Base-by-base conservation (phyloP, 495 filamentous ascomycete genomes). In the Thozetella sp. region DNA sequence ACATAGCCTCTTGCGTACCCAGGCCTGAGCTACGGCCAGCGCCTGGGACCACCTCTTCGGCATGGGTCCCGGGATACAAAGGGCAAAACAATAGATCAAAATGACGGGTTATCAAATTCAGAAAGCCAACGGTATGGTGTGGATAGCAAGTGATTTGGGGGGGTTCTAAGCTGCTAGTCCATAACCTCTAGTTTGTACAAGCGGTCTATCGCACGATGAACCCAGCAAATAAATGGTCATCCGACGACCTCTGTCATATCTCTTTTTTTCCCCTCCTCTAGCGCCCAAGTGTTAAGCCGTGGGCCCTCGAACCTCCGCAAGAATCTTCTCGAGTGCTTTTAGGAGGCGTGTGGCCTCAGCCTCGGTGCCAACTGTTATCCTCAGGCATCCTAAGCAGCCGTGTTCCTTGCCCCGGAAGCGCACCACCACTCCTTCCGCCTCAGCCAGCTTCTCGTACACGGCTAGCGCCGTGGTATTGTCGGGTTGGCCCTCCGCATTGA, bases 341-440 rank as follows among this genome's bases (percentile, higher is more conserved):
- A 99, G 70, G 67, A 98, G 88, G 63, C 83, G 84, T 27, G 84
- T 87, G 23, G 95, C 91, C 75, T 99, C 95, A 15, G 83, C 73
- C 69, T 93, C 90, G 3, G 95, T 99, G 4, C 95, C 95, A 10
- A 99, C 90, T 1, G 95, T 98, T 61, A 99, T 89, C 43, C 95
- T 81, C 67, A 99, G 72, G 67, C 94, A 97, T 1, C 93, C 95
- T 60, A 87, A 67, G 67, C 95, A 99, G 3, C 93, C 95, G 26
- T 87, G 73, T 80, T 99, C 95, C 75, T 93, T 95, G 1, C 95
- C 95, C 51, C 95, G 79, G 72, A 97, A 99, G 57, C 95, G 78
- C 12, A 99, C 96, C 25, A 99, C 92, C 1, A 99, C 93, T 0
- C 93, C 92, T 63, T 86, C 87, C 46, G 85, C 88, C 80, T 97